Evolutionary conservation across 2,329 filamentous ascomycete species (phyloP).

Genomic region (Pseudonectria buxi): DNA sequence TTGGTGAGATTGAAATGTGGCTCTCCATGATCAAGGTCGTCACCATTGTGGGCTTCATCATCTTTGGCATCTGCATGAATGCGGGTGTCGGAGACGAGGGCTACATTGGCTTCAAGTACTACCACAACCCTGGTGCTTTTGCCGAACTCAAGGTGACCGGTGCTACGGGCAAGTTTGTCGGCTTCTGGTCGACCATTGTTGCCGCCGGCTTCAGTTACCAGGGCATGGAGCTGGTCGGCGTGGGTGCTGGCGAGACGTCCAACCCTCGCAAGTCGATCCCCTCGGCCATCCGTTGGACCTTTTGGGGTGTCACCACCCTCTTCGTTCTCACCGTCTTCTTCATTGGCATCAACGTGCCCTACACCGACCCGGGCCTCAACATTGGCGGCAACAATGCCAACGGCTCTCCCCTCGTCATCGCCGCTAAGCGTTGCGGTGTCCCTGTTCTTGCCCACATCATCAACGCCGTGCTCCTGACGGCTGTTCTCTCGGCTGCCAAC

Average conservation of each 20-base stretch:
- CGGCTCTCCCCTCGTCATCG: conserved; percentile 59
- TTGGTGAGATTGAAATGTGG: conserved; percentile 75
- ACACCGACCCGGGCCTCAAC: conserved; percentile 47
- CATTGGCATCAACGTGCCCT: conserved; percentile 65
- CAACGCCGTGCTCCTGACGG: conserved; percentile 71
- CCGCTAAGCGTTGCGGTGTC: conserved; percentile 55
- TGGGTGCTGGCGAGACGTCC: conserved; percentile 70
- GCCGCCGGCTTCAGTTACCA: conserved; percentile 65
- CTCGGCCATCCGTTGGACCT: conserved; percentile 65
- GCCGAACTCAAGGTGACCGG: conserved; percentile 50
- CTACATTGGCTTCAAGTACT: conserved; percentile 70
- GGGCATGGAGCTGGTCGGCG: conserved; percentile 68
- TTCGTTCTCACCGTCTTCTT: conserved; percentile 63
- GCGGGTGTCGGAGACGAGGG: conserved; percentile 62
- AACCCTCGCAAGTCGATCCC: conserved; percentile 69
- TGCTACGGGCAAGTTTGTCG: conserved; percentile 54
- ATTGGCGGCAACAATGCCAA: conserved; percentile 49
- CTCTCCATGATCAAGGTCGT: conserved; percentile 71
- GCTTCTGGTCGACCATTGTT: conserved; percentile 63
- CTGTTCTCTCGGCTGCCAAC: conserved; percentile 72
- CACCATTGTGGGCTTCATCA: conserved; percentile 67
- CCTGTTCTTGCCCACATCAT: conserved; percentile 60
- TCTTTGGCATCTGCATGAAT: conserved; percentile 70
- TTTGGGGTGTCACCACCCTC: conserved; percentile 65
- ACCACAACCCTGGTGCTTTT: conserved; percentile 62